Conservation (phyloP, 2,329 filamentous ascomycete genomes). For the Scedosporium boydii region DNA sequence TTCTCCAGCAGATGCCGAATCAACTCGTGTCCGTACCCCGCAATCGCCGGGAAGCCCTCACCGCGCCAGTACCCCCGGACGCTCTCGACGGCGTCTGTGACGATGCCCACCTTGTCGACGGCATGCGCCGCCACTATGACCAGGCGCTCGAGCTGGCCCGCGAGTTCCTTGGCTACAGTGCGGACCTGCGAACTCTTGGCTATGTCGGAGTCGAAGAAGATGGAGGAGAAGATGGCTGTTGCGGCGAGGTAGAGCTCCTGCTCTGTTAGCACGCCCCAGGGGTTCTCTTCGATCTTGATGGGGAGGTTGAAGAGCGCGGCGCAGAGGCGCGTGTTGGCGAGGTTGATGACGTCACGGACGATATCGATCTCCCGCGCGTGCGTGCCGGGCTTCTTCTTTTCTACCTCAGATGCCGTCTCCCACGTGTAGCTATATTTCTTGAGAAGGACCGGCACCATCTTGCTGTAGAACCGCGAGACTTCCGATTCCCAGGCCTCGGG, state of each 20-base stretch:
- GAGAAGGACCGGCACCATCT: neutral
- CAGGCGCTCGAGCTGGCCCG: slow-evolving; percentile 40
- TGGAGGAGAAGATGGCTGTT: slow-evolving; percentile 29
- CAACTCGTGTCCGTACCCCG: slow-evolving; percentile 48
- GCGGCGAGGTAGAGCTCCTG: slow-evolving; percentile 48
- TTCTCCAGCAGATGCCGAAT: slow-evolving; percentile 44
- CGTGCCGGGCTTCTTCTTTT: neutral
- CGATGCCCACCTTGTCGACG: slow-evolving; percentile 32
- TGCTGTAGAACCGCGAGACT: neutral
- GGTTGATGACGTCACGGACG: slow-evolving; percentile 36
- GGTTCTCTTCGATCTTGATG: slow-evolving; percentile 41
- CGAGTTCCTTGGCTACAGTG: slow-evolving; percentile 37
- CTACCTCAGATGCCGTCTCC: neutral
- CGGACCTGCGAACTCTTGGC: slow-evolving; percentile 47
- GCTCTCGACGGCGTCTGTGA: slow-evolving; percentile 34
- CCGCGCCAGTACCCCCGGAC: slow-evolving; percentile 30
- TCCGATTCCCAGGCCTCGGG: neutral
- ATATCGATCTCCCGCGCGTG: neutral
- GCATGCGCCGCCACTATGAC: slow-evolving; percentile 42
- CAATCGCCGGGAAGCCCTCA: slow-evolving; percentile 30
- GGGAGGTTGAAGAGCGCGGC: slow-evolving; percentile 44
- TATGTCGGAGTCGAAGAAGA: slow-evolving; percentile 39
- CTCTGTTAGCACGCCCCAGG: slow-evolving; percentile 43
- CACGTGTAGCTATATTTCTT: neutral
- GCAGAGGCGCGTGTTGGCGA: slow-evolving; percentile 45